phyloP scores from a whole-genome alignment of 2,329 filamentous ascomycete genomes.

The Verticillium longisporum region DNA sequence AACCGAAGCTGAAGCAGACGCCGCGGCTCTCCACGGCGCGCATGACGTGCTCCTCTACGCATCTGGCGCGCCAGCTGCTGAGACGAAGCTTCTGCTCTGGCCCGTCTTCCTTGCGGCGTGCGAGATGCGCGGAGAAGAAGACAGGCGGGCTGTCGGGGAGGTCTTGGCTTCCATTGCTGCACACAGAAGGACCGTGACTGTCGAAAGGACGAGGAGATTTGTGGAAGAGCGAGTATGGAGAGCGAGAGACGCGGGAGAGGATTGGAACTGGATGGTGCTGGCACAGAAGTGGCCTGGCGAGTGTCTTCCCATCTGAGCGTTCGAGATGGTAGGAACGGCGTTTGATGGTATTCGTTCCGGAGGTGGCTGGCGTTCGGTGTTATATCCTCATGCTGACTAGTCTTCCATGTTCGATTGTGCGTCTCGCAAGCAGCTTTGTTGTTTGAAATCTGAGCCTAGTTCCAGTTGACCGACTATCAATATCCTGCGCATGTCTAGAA shows the following conservation, averaged over 20 bases:
- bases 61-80: slow-evolving; percentile 11
- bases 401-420: no score
- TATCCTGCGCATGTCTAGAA: no score
- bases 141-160: slow-evolving; percentile 14
- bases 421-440: no score
- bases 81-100: slow-evolving; percentile 21
- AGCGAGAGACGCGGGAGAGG: slow-evolving; percentile 15
- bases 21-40: slow-evolving; percentile 16
- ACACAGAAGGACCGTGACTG: slow-evolving; percentile 18
- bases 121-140: slow-evolving; percentile 16
- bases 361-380: no score
- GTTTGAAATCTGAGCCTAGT: no score
- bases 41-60: slow-evolving; percentile 21
- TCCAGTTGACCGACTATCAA: no score
- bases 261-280: slow-evolving; percentile 23
- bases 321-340: no score
- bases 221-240: slow-evolving; percentile 19
- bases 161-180: slow-evolving; percentile 18
- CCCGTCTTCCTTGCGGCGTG: slow-evolving; percentile 20
- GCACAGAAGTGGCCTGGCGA: slow-evolving; percentile 18
- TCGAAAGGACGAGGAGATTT: slow-evolving; percentile 17
- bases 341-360: no score
- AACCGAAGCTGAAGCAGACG: slow-evolving; percentile 11
- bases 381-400: no score
- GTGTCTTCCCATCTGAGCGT: slow-evolving; percentile 23